Evolutionary conservation across 2,329 filamentous ascomycete species (phyloP).

Genomic region (Cordyceps tenuipes): DNA sequence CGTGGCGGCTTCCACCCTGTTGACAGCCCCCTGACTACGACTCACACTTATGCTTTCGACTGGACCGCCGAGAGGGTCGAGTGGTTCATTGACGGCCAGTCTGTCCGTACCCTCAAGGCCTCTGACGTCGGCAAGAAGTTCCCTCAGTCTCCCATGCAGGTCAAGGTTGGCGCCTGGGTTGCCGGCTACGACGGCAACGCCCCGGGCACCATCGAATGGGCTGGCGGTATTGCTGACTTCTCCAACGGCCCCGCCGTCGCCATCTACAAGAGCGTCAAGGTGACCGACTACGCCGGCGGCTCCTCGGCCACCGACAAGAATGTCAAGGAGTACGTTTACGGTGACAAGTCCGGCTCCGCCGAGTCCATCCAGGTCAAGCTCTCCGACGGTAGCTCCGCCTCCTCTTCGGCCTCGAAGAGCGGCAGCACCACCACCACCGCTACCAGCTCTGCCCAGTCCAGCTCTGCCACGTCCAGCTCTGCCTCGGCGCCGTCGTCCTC

Average conservation of each 20-base stretch:
- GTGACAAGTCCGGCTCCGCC: slow-evolving; percentile 40
- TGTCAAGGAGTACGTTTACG: slow-evolving; percentile 45
- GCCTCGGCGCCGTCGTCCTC: background rate
- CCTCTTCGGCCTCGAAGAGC: slow-evolving; percentile 18
- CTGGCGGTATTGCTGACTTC: slow-evolving; percentile 56
- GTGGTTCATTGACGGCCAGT: slow-evolving; percentile 56
- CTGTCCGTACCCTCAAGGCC: slow-evolving; percentile 55
- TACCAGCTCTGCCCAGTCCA: slow-evolving; percentile 7
- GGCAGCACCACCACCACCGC: slow-evolving; percentile 14
- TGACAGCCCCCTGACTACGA: slow-evolving; percentile 45
- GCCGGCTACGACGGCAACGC: slow-evolving; percentile 50
- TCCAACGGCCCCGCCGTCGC: slow-evolving; percentile 42
- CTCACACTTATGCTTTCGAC: slow-evolving; percentile 60
- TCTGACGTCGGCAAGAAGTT: slow-evolving; percentile 46
- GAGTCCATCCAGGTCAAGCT: slow-evolving; percentile 40
- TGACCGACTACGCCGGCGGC: slow-evolving; percentile 47
- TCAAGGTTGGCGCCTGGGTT: slow-evolving; percentile 63
- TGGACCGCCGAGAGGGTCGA: slow-evolving; percentile 57
- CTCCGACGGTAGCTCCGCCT: slow-evolving; percentile 21
- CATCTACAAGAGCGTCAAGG: slow-evolving; percentile 48
- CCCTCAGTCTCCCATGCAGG: slow-evolving; percentile 66
- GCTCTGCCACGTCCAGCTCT: background rate
- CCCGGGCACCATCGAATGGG: slow-evolving; percentile 64
- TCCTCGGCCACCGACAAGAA: slow-evolving; percentile 27
- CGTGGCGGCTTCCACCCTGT: slow-evolving; percentile 57